Base-by-base conservation (phyloP, 345 rosid species). In the Brassica rapa region DNA sequence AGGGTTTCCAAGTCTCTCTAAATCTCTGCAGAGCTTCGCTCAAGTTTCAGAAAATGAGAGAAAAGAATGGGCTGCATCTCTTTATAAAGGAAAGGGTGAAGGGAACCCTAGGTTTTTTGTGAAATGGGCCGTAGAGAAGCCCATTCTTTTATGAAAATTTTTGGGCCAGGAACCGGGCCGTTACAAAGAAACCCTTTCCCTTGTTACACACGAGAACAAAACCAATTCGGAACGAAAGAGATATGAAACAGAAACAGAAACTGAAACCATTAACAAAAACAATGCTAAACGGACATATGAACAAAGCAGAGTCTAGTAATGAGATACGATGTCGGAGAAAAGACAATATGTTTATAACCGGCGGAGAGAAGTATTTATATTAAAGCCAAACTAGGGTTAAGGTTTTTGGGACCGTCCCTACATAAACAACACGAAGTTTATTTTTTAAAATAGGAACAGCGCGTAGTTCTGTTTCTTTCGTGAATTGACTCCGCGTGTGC, bases 101-200 rank as follows among this genome's bases (percentile, higher is more conserved):
- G n/a, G n/a, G n/a, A n/a, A n/a, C n/a, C n/a, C n/a, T n/a, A n/a
- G n/a, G n/a, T n/a, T n/a, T n/a, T n/a, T n/a, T n/a, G n/a, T n/a
- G n/a, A n/a, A n/a, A n/a, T n/a, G n/a, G n/a, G n/a, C n/a, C n/a
- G n/a, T n/a, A n/a, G n/a, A n/a, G n/a, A n/a, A n/a, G n/a, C n/a
- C n/a, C n/a, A n/a, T n/a, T n/a, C n/a, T n/a, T n/a, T n/a, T n/a
- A n/a, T n/a, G n/a, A n/a, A n/a, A n/a, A n/a, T n/a, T n/a, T n/a
- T n/a, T n/a, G n/a, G n/a, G n/a, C n/a, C n/a, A n/a, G n/a, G n/a
- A n/a, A n/a, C n/a, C n/a, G n/a, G n/a, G n/a, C n/a, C n/a, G n/a
- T n/a, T n/a, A n/a, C n/a, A n/a, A n/a, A n/a, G n/a, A 84, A 83
- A 84, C 39, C 79, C 56, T 70, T 57, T 39, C 8, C 8, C 23